Base-by-base conservation (phyloP, 1,284 basidiomycete genomes). In the Pyrrhoderma noxium region DNA sequence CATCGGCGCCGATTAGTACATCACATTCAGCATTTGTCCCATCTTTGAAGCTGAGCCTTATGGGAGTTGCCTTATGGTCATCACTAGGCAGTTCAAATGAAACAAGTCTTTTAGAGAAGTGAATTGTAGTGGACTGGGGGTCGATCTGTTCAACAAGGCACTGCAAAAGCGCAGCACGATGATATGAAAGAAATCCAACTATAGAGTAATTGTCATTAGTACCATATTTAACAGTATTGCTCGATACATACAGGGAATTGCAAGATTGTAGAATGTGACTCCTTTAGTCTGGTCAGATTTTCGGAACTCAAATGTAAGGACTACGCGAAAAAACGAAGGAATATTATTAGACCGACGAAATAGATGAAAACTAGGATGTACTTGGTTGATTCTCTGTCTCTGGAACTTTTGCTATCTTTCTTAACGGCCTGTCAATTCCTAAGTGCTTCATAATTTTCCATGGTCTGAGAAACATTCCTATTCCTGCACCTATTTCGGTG, bases 1-100 rank as follows among this genome's bases (percentile, higher is more conserved):
- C 76, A 53, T 79, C 76, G 0, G 74, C 72, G 21, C 74, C 77
- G 18, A 79, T 62, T n/a, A 77, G 65, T 8, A 77, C 38, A 53
- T 79, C 74, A 55, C n/a, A 16, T 23, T 21, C 34, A 2, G 70
- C 67, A 0, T 62, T 63, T 1, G 68, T 62, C 3, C 72, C 75
- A 52, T 79, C 73, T 3, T 63, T 45, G 56, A 79, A 79, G 13
- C 60, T 53, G n/a, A 79, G 58, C 7, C 56, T 61, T 16, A 77
- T 65, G 0, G 57, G 49, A 8, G 56, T 19, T 0, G 56, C 43
- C 3, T 56, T 27, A 1, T 55, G 51, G 18, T 60, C 55, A 2
- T 44, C 23, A 23, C 8, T 49, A 34, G 72, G 67, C 11, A 49
- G 47, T 11, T 52, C 57, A 56, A 70, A 75, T 0, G 66, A 65